Percentiles rank a stretch among this genome's conserved stretches.
Evolutionary conservation across 768 basidiomycete species (phyloP).

Genomic region (Galerina sulciceps): DNA sequence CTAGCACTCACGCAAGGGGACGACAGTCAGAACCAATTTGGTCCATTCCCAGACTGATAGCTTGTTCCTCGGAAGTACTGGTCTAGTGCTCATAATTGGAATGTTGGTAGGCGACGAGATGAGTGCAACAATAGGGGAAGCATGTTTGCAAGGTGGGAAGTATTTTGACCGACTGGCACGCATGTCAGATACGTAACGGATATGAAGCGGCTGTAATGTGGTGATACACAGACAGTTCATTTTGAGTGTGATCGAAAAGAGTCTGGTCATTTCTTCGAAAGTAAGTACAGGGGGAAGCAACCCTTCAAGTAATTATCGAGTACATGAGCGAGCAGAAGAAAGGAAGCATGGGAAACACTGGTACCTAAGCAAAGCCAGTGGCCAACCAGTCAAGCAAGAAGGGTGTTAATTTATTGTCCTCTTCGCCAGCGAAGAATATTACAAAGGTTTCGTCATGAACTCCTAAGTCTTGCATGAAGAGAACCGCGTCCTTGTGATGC

Average conservation of each 20-base stretch:
- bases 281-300: no score
- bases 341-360: background rate
- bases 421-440: conserved; percentile 22
- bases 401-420: conserved; percentile 21
- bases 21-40: conserved; percentile 5
- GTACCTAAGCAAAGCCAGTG: conserved; percentile 5
- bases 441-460: conserved; percentile 25
- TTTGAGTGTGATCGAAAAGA: no score
- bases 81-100: background rate
- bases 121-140: no score
- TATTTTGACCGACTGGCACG: no score
- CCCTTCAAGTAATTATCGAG: background rate
- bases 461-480: conserved; percentile 21
- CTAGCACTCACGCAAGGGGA: conserved; percentile 8
- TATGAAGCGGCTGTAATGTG: no score
- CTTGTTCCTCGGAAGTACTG: conserved; percentile 11
- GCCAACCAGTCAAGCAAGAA: conserved; percentile 23
- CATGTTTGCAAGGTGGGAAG: background rate
- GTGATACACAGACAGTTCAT: no score
- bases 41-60: conserved; percentile 8
- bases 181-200: no score
- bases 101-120: no score
- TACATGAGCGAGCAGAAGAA: background rate
- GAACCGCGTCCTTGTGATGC: conserved; percentile 14
- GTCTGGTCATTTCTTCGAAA: no score